Evolutionary conservation across 1,139 yeast species (phyloP).

Genomic region (Insectozyma bohioensis): DNA sequence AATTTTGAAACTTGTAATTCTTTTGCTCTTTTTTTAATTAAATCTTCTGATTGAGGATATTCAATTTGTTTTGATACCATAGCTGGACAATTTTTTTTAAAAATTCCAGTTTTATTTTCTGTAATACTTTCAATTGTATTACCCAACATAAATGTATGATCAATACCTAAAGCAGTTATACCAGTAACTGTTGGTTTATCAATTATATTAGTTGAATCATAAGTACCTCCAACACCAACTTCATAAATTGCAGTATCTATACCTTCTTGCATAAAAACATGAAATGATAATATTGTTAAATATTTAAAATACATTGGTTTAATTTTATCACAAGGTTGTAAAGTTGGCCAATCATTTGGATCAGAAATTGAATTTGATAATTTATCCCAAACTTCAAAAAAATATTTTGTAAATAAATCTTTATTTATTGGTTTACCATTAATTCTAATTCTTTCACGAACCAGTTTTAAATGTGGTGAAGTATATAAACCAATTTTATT

Average conservation of each 20-base stretch:
- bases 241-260: conserved; percentile 93
- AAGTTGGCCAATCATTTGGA: conserved; percentile 61
- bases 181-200: conserved; percentile 83
- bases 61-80: conserved; percentile 60
- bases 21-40: conserved; percentile 59
- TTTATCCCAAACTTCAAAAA: conserved; percentile 91
- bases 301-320: conserved; percentile 95
- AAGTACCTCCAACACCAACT: conserved; percentile 98
- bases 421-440: conserved; percentile 85
- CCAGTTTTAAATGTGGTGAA: conserved; percentile 92
- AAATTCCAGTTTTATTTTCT: conserved; percentile 96
- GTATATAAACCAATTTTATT: conserved; percentile 84
- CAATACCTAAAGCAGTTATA: conserved; percentile 84
- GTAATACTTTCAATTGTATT: conserved; percentile 86
- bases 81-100: conserved; percentile 68
- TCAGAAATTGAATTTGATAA: conserved; percentile 62
- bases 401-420: conserved; percentile 77
- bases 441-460: conserved; percentile 87
- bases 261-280: conserved; percentile 81
- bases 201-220: conserved; percentile 90
- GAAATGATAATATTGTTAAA: conserved; percentile 85
- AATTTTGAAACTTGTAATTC: conserved; percentile 58
- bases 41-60: conserved; percentile 49
- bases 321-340: conserved; percentile 58
- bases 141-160: conserved; percentile 89